Evolutionary conservation across 2,329 filamentous ascomycete species (phyloP), one percentile per base, ranked within the genome.

Genomic region (Sclerotinia spermophila): DNA sequence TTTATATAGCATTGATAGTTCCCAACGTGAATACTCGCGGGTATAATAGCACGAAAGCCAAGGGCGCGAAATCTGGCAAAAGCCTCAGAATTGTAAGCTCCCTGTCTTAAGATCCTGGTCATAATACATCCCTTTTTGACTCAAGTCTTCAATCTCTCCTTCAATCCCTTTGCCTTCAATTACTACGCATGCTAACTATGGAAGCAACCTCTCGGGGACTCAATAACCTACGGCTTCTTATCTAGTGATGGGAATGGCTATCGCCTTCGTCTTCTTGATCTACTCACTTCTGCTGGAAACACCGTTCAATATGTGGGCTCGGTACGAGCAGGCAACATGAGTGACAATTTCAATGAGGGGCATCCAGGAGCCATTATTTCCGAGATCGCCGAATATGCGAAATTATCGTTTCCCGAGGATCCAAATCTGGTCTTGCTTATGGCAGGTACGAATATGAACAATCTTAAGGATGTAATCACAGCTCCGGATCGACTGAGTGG

Each of bases 221-320:
- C 79, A 3, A 81, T 82, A 58, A 82, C 80, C 0, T 73, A 70
- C 24, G 82, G 82, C 4, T 81, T 77, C 48, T 72, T 69, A 60
- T 72, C 55, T 44, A 72, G 45, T 13, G 76, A 76, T 56, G 78
- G 78, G 2, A 83, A 83, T 72, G 81, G 81, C 10, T 84, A 83
- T 70, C 80, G 82, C 40, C 70, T 73, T 4, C 64, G 75, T 27
- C 75, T 82, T 1, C 68, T 74, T 42, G 69, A 73, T 30, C 51
- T 73, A 15, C 77, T 82, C 30, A 59, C 74, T 27, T 72, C 72
- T 17, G 59, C 61, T 13, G 71, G 64, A 15, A 76, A 75, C 11
- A 67, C 74, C 0, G 72, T 78, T n/a, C 67, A 76, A 53, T 80
- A 79, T 73, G 74, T 81, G 51, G 80, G 80, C 24, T 78, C 78